Evolutionary conservation across 2,329 filamentous ascomycete species (phyloP).

Genomic region (Cladophialophora yegresii): DNA sequence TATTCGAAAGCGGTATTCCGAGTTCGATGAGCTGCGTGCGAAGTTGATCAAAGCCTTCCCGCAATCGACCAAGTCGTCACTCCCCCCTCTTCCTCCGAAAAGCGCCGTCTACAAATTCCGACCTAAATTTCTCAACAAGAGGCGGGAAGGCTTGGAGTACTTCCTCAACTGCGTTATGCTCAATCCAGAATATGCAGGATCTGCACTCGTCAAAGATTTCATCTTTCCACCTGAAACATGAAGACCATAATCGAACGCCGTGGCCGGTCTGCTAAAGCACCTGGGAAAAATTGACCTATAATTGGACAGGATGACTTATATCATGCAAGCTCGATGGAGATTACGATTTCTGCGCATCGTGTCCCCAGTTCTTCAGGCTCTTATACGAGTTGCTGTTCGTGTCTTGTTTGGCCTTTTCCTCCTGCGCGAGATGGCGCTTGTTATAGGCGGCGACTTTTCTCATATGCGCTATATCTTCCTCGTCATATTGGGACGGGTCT

Average conservation of each 20-base stretch:
- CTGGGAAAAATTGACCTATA: neutral
- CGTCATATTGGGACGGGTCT: constrained; percentile 58
- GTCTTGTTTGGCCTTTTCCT: constrained; percentile 59
- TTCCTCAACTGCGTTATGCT: constrained; percentile 91
- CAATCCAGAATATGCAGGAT: constrained; percentile 90
- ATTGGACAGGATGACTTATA: neutral
- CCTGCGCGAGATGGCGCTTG: constrained; percentile 67
- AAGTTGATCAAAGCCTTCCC: constrained; percentile 80
- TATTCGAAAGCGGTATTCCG: constrained; percentile 73
- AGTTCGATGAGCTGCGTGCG: constrained; percentile 80
- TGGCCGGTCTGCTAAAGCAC: neutral
- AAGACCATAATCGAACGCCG: neutral
- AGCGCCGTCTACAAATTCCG: constrained; percentile 80
- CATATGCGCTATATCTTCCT: constrained; percentile 62
- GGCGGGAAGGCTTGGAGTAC: constrained; percentile 80
- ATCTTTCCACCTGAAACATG: constrained; percentile 58
- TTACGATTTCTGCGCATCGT: constrained; percentile 25
- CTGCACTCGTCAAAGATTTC: constrained; percentile 89
- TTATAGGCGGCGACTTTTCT: constrained; percentile 65
- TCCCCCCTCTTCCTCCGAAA: constrained; percentile 89
- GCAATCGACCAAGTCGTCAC: constrained; percentile 64
- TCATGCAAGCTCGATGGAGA: neutral
- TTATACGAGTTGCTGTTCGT: constrained; percentile 59
- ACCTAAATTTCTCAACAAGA: constrained; percentile 79
- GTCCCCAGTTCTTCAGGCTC: constrained; percentile 61